Conservation (phyloP, 148 eudicot species). For the Cornus suecica region DNA sequence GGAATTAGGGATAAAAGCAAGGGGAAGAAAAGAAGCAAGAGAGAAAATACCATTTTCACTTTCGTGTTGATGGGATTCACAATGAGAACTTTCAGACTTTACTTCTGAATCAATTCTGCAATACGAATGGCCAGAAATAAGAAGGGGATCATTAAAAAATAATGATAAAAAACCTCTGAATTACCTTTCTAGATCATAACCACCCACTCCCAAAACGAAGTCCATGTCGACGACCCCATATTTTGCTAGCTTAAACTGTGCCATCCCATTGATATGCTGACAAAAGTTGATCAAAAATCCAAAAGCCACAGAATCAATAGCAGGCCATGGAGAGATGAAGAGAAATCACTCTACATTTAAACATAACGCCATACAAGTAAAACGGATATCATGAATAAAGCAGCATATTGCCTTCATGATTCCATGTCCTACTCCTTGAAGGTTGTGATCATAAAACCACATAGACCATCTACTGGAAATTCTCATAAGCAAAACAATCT, state of each 20-base stretch:
- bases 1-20: background rate
- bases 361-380: background rate
- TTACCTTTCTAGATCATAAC: slow-evolving; percentile 96
- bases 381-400: background rate
- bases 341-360: background rate
- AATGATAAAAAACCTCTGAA: background rate
- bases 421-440: background rate
- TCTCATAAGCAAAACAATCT: too few relatives aligned
- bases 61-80: slow-evolving; percentile 46
- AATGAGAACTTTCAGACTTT: slow-evolving; percentile 38
- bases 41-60: slow-evolving; percentile 45
- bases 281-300: slow-evolving; percentile 16
- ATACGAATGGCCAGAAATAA: slow-evolving; percentile 5
- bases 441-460: too few relatives aligned
- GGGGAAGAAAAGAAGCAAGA: background rate
- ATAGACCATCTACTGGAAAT: too few relatives aligned
- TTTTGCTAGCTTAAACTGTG: slow-evolving; percentile 70
- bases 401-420: background rate
- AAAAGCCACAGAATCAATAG: background rate
- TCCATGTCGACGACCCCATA: slow-evolving; percentile 80
- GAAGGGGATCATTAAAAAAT: background rate
- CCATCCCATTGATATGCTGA: slow-evolving; percentile 90
- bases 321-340: background rate
- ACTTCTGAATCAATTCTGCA: slow-evolving; percentile 84
- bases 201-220: slow-evolving; percentile 92